phyloP scores from a whole-genome alignment of 2,329 filamentous ascomycete genomes.

The Daldinia sp. region DNA sequence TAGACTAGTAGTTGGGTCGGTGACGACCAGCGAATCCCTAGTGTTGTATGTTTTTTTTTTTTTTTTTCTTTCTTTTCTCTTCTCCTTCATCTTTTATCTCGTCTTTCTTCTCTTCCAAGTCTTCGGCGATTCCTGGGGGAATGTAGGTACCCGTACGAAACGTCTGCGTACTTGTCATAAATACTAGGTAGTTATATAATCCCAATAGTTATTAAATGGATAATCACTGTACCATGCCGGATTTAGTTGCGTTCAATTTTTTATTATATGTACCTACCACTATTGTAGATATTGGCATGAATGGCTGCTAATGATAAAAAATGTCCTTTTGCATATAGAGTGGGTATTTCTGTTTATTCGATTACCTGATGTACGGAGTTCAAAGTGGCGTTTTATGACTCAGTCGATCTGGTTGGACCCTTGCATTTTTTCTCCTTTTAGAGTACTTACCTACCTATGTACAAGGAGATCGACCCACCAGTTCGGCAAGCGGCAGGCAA shows the following conservation, averaged over 20 bases:
- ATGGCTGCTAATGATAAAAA: not conserved
- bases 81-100: not conserved
- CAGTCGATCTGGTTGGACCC: constrained; percentile 16
- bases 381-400: constrained; percentile 14
- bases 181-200: too few species aligned
- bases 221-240: too few species aligned
- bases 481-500: not conserved
- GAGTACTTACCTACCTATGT: not conserved
- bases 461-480: constrained; percentile 4
- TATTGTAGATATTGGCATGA: too few species aligned
- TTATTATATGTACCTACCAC: too few species aligned
- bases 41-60: constrained; percentile 16
- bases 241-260: too few species aligned
- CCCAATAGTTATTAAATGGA: too few species aligned
- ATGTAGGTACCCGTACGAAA: not conserved
- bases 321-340: not conserved
- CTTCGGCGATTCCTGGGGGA: too few species aligned
- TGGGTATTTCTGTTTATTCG: not conserved
- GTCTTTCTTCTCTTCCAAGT: too few species aligned
- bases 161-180: too few species aligned
- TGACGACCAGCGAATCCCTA: constrained; percentile 11
- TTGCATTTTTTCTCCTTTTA: constrained; percentile 20
- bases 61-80: not conserved
- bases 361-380: not conserved
- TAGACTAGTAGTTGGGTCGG: not conserved